Evolutionary conservation across 75 land plant genomes (phyloP).

Genomic region (Picea sitchensis): DNA sequence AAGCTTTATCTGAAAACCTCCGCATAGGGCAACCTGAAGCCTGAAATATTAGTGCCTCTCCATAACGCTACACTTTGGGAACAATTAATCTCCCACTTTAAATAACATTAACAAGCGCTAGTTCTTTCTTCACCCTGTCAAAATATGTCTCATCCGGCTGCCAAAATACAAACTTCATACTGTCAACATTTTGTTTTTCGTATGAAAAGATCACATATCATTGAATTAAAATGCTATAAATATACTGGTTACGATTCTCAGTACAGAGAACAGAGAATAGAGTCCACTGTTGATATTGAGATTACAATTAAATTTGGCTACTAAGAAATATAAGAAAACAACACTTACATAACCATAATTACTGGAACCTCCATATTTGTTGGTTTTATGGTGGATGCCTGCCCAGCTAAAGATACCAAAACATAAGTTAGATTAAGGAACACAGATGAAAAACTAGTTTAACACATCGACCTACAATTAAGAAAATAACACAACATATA

Average conservation of each 20-base stretch:
- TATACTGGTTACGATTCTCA: too few species aligned
- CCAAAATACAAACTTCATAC: constrained; percentile 3
- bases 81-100: background rate
- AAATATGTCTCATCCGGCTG: constrained; percentile 36
- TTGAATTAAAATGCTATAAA: too few species aligned
- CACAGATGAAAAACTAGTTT: background rate
- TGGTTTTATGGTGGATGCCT: constrained; percentile 43
- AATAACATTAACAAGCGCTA: constrained; percentile 22
- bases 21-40: too few species aligned
- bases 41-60: too few species aligned
- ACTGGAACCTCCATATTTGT: constrained; percentile 24
- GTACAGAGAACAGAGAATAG: too few species aligned
- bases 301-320: background rate
- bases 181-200: background rate
- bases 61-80: background rate
- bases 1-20: too few species aligned
- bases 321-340: background rate
- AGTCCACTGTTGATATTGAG: background rate
- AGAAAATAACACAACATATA: background rate
- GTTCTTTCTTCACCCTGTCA: constrained; percentile 26
- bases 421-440: background rate
- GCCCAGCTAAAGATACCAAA: constrained; percentile 23
- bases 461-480: background rate
- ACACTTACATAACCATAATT: constrained; percentile 37
- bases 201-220: too few species aligned